Evolutionary conservation across 257 asterid species (phyloP).

Genomic region (Salvia splendens): DNA sequence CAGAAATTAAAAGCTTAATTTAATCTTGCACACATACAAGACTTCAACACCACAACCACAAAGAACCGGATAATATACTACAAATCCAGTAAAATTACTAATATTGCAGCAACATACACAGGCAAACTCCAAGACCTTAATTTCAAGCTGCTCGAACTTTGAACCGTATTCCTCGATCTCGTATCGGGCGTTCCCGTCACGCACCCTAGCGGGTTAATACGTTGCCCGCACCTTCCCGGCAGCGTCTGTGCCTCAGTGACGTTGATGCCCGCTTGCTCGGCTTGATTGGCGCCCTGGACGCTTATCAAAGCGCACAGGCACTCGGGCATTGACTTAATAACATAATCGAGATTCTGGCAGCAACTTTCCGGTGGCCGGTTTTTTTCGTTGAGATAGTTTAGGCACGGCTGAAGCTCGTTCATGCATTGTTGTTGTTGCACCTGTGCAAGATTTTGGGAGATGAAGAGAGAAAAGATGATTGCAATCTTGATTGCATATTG

Average conservation of each 20-base stretch:
- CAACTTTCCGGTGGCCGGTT: constrained; percentile 65
- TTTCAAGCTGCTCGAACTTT: constrained; percentile 4
- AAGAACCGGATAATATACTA: not conserved
- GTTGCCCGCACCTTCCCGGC: constrained; percentile 83
- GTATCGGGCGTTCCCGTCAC: constrained; percentile 60
- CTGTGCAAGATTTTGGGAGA: constrained; percentile 40
- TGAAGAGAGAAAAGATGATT: constrained; percentile 32
- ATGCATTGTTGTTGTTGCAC: constrained; percentile 50
- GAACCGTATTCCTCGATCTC: constrained; percentile 28
- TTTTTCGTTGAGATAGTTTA: constrained; percentile 54
- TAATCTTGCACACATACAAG: not conserved
- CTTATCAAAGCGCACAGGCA: constrained; percentile 72
- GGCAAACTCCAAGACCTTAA: constrained; percentile 16
- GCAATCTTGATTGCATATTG: not conserved
- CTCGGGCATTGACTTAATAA: constrained; percentile 67
- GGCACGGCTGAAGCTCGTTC: constrained; percentile 63
- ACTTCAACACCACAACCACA: not conserved
- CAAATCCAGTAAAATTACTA: constrained; percentile 21
- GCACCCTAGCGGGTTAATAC: constrained; percentile 79
- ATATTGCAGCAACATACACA: not conserved
- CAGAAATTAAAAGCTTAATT: not conserved
- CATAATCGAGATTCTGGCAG: constrained; percentile 54
- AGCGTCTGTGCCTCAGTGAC: constrained; percentile 62
- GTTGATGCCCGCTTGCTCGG: constrained; percentile 58
- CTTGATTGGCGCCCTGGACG: constrained; percentile 63